Evolutionary conservation across 2,329 filamentous ascomycete species (phyloP), one percentile per base, ranked within the genome.

Genomic region (Neophaeococcomyces aloes): DNA sequence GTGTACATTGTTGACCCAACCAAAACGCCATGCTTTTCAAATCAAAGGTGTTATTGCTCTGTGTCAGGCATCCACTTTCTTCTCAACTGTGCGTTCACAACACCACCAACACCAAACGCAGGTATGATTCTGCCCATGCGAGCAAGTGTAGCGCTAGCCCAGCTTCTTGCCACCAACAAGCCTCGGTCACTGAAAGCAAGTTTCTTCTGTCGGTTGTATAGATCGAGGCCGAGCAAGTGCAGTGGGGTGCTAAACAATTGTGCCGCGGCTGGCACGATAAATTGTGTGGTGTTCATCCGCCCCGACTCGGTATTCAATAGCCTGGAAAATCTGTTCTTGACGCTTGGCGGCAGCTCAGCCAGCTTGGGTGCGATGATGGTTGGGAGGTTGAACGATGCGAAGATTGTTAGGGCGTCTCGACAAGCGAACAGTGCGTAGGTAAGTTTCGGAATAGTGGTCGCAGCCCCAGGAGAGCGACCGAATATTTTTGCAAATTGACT

Each of bases 381-480:
- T 0, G 89, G 89, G 2, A 94, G 68, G 60, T 95, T 95, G 73
- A 95, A 96, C 10, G 79, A 85, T 3, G 86, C 86, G 57, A 93
- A 89, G 56, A 94, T 86, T 47, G 87, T 94, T 50, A 93, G 64
- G 62, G 80, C 83, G 67, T 94, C 87, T 55, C 86, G 77, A 34
- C 80, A 59, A 2, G 83, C 78, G 66, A 94, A 89, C 40, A 93
- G 75, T 2, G 72, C 67, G 63, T 84, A 87, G n/a, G 77, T 81
- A 0, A 81, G 68, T 13, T 78, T 62, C 0, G 83, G 79, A 14
- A 64, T 61, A 0, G 88, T 69, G 56, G 59, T 52, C 42, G 47
- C 71, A 55, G 19, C 47, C 15, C 58, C 40, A 15, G 46, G 18
- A 47, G 45, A 59, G 48, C 38, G 47, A 31, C 58, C 59, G 62